Percentiles rank a stretch among this genome's conserved stretches.
These are phyloP conservation scores for Fagopyrum homotropicum DNA, from an alignment of 148 eudicot species.

Conservation along the genomic window DNA sequence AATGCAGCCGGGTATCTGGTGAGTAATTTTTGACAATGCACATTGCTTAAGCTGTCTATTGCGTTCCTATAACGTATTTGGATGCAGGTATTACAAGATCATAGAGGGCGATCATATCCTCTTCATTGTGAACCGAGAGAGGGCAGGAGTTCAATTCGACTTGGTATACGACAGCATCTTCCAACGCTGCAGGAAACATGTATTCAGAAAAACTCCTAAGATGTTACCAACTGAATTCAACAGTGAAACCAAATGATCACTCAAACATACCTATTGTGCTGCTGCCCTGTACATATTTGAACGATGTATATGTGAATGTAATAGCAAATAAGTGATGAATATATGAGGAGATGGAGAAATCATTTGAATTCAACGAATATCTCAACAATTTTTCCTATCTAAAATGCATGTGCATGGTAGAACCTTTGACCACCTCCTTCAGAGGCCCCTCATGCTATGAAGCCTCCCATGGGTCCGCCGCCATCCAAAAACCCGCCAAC, in stretches of 20 bases:
- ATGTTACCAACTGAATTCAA: conserved; percentile 43
- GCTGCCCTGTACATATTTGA: background rate
- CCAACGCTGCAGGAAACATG: conserved; percentile 87
- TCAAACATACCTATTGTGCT: background rate
- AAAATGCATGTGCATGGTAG: too few relatives aligned
- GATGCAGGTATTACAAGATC: conserved; percentile 85
- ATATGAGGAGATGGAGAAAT: background rate
- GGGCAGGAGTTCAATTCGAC: conserved; percentile 88
- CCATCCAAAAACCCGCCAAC: too few relatives aligned
- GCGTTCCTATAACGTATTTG: background rate
- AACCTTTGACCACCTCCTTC: too few relatives aligned
- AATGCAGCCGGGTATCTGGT: conserved; percentile 90
- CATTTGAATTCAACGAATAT: too few relatives aligned
- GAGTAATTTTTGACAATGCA: conserved; percentile 10
- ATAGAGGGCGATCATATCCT: conserved; percentile 89
- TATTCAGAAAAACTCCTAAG: conserved; percentile 50
- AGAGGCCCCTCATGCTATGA: too few relatives aligned
- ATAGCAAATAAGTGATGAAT: background rate
- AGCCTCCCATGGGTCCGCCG: too few relatives aligned
- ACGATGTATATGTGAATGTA: background rate
- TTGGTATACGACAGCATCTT: conserved; percentile 87
- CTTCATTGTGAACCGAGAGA: conserved; percentile 75
- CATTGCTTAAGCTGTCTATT: background rate
- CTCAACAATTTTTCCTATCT: too few relatives aligned
- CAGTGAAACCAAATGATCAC: background rate